A percentile compares a stretch with the other conserved stretches of the same genome.
Evolutionary conservation across 2,329 filamentous ascomycete genomes (phyloP).

Genomic region (Ophiognomonia clavigignenti-juglandacearum): DNA sequence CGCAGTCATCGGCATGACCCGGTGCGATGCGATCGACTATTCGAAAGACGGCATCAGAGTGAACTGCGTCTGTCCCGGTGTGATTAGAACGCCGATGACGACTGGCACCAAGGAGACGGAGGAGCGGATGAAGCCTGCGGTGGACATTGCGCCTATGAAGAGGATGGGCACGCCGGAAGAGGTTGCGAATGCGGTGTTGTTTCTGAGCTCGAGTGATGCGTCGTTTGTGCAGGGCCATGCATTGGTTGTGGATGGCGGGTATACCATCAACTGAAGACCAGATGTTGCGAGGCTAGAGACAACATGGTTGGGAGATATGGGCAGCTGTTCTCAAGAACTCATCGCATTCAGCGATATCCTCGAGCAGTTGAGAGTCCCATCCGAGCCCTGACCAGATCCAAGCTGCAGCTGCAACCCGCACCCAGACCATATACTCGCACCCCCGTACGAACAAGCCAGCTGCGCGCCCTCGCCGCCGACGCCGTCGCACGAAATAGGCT

Average conservation of each 20-base stretch:
- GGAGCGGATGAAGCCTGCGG: conserved; percentile 33
- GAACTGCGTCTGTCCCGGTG: conserved; percentile 35
- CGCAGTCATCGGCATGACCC: conserved; percentile 53
- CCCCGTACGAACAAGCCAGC: neutral
- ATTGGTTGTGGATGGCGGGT: conserved; percentile 48
- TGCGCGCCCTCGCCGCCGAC: neutral
- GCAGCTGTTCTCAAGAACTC: neutral
- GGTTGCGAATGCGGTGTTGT: conserved; percentile 44
- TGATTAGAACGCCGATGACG: conserved; percentile 43
- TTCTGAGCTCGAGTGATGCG: conserved; percentile 42
- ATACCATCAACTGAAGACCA: conserved; percentile 35
- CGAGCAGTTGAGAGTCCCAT: conserved; percentile 3
- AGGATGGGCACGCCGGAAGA: conserved; percentile 46
- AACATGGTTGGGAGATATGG: too few relatives aligned
- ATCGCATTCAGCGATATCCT: conserved; percentile 5
- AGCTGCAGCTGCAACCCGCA: conserved; percentile 10
- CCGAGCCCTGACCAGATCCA: neutral
- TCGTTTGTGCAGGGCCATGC: conserved; percentile 49
- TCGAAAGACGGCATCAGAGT: conserved; percentile 34
- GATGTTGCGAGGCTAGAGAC: neutral
- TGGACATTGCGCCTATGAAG: conserved; percentile 44
- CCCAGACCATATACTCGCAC: conserved; percentile 1
- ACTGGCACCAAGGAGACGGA: conserved; percentile 33
- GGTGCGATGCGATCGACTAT: conserved; percentile 53
- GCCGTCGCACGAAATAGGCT: conserved; percentile 3